These are phyloP conservation scores for Chlamydomonas sp. DNA, from an alignment of 139 green algal species.

Conservation along the genomic window DNA sequence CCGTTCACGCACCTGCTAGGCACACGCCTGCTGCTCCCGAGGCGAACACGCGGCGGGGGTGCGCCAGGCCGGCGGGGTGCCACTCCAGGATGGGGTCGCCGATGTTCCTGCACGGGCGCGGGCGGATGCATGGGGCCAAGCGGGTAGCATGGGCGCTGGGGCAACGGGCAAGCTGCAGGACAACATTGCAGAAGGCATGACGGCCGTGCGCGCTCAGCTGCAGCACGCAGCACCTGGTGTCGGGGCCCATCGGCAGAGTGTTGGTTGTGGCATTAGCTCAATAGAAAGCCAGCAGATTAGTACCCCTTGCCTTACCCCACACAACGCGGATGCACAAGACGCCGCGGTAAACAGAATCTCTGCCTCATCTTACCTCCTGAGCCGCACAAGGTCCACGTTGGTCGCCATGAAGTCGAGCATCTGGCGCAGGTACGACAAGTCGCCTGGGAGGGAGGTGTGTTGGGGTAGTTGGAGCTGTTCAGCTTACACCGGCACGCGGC, in stretches of 20 bases:
- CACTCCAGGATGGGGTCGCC: slow-evolving; percentile 45
- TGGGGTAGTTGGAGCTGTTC: background rate
- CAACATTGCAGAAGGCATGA: no score
- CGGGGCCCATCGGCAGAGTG: no score
- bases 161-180: no score
- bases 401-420: slow-evolving; percentile 43
- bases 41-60: slow-evolving; percentile 29
- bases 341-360: no score
- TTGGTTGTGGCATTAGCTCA: no score
- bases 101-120: slow-evolving; percentile 32
- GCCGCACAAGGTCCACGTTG: slow-evolving; percentile 45
- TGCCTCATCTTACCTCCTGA: slow-evolving; percentile 2
- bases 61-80: slow-evolving; percentile 36
- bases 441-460: slow-evolving; percentile 26
- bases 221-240: no score
- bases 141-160: no score
- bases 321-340: no score
- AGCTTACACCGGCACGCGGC: no score
- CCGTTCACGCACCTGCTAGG: background rate
- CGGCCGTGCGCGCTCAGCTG: no score
- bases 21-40: background rate
- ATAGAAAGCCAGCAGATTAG: no score
- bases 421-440: slow-evolving; percentile 35
- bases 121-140: background rate
- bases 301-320: no score